Evolutionary conservation across 305 asterid species (phyloP), one percentile per base, ranked within the genome.

Genomic region (Andrographis paniculata): DNA sequence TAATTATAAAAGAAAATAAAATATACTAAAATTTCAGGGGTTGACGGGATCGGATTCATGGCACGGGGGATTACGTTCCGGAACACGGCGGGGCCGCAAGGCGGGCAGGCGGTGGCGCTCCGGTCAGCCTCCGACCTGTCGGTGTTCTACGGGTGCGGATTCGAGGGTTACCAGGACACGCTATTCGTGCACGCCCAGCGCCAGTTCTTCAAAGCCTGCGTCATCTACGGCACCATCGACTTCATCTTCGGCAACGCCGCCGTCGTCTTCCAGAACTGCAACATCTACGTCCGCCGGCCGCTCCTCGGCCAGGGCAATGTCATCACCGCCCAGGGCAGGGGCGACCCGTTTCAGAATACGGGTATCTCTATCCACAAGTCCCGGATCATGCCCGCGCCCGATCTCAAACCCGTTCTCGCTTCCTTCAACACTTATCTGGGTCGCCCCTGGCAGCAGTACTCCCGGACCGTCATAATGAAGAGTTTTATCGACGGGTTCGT

Each of bases 41-140:
- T 84, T 0, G 97, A 87, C 30, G 97, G 97, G 21, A 72, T 70
- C 20, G 95, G 93, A 50, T 82, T 88, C 59, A 73, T 88, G 8
- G 94, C 93, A 9, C 79, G 94, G 1, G 97, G 95, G 11, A 84
- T 88, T 59, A 84, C 94, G 17, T 79, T 84, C 42, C 42, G 42
- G 14, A 37, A 37, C 42, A n/a, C 16, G 5, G 42, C 42, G 3
- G 42, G 42, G 8, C 67, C 79, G 7, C 47, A 55, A 14, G 59
- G 45, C 0, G 87, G 81, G 0, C 97, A 88, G 60, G 97, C 97
- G 27, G 95, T 79, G 35, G 95, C 97, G 0, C 83, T 84, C 14
- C 94, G 97, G 9, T 79, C 93, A 14, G 92, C 93, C 17, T 84
- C 97, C 1, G 97, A 88, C 48, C 79, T 88, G 9, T 88, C 97